Conservation (phyloP, 2,329 filamentous ascomycete genomes). For the Pseudofabraea citricarpa region DNA sequence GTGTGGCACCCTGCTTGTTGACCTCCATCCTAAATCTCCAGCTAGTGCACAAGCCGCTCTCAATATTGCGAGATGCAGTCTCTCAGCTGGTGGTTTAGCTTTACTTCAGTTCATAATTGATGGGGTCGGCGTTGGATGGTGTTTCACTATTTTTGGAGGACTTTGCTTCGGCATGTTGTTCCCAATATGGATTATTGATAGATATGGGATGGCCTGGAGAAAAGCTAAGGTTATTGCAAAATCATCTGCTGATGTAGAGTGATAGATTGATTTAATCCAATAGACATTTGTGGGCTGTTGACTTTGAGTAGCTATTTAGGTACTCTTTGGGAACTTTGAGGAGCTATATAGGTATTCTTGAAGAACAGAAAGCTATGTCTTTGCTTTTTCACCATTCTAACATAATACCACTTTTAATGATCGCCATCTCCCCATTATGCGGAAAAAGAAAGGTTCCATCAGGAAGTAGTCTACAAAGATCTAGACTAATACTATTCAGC, state of each 20-base stretch:
- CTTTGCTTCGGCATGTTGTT: not conserved
- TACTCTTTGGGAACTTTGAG: too few relatives aligned
- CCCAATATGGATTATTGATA: not conserved
- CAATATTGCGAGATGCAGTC: conserved; percentile 5
- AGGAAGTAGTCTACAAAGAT: conserved; percentile 1
- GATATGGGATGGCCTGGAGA: conserved; percentile 8
- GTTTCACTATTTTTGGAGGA: conserved; percentile 8
- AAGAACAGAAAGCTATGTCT: too few relatives aligned
- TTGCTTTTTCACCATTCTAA: not conserved
- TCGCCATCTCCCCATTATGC: conserved; percentile 3
- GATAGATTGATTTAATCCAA: too few relatives aligned
- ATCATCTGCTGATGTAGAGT: too few relatives aligned
- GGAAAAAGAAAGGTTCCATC: conserved; percentile 6
- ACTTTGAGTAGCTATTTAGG: too few relatives aligned
- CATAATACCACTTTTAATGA: not conserved
- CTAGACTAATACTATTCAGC: conserved; percentile 3
- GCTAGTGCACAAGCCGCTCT: conserved; percentile 5
- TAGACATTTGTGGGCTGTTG: too few relatives aligned
- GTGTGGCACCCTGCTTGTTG: conserved; percentile 6
- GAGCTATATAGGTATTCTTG: too few relatives aligned
- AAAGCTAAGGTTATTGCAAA: too few relatives aligned
- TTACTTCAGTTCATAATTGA: conserved; percentile 7
- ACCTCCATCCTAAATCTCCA: conserved; percentile 4
- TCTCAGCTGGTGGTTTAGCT: conserved; percentile 3
- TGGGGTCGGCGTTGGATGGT: conserved; percentile 10